These are phyloP conservation scores for Vachellia collinsii DNA, from an alignment of 306 rosid species.

Conservation along the genomic window DNA sequence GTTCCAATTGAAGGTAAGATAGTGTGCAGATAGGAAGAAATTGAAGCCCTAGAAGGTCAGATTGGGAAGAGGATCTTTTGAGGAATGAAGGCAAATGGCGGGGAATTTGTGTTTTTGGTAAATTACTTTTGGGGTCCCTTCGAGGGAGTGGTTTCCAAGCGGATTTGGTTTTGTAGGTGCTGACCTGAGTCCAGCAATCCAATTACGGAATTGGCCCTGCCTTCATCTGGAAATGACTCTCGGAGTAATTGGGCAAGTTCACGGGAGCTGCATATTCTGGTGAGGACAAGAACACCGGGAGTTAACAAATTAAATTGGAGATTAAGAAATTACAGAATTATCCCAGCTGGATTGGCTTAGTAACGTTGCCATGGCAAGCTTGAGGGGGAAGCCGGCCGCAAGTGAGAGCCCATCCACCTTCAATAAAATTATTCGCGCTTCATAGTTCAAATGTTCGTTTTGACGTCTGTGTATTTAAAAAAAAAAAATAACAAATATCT, in stretches of 20 bases:
- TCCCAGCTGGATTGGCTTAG: background rate
- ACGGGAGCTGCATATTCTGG: background rate
- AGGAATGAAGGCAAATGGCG: slow-evolving; percentile 74
- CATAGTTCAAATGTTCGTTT: background rate
- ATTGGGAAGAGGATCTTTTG: slow-evolving; percentile 50
- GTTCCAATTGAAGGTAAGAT: slow-evolving; percentile 34
- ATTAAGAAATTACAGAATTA: slow-evolving; percentile 13
- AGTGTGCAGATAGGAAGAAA: slow-evolving; percentile 7
- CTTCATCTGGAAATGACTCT: background rate
- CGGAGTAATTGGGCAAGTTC: background rate
- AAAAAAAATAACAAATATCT: background rate
- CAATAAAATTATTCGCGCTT: slow-evolving; percentile 5
- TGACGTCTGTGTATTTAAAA: background rate
- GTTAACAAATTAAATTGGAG: background rate
- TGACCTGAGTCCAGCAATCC: background rate
- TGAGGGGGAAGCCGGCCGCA: background rate
- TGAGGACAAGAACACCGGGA: background rate
- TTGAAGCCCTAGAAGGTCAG: slow-evolving; percentile 56
- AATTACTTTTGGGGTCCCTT: slow-evolving; percentile 42
- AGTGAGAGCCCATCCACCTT: background rate
- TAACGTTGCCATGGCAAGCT: background rate
- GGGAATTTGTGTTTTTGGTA: slow-evolving; percentile 61
- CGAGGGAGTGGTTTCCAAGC: slow-evolving; percentile 15
- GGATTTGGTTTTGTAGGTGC: slow-evolving; percentile 43
- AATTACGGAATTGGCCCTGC: slow-evolving; percentile 41